Evolutionary conservation across 768 basidiomycete genomes (phyloP).

Genomic region (Lentinula detonsa): DNA sequence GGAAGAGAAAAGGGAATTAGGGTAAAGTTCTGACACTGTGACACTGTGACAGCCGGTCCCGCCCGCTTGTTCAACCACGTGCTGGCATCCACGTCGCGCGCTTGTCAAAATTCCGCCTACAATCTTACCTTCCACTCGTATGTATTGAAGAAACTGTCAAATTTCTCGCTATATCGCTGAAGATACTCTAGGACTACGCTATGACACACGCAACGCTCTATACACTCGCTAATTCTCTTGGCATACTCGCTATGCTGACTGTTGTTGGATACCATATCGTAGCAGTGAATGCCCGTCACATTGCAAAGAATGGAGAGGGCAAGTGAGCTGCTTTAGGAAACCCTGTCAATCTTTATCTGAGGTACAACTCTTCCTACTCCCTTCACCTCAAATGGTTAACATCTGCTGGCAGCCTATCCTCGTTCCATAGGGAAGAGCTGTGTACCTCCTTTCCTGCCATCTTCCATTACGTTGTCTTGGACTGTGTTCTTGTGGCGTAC

Average conservation of each 20-base stretch:
- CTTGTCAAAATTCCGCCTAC: background rate
- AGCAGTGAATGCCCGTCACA: constrained; percentile 60
- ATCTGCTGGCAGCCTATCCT: background rate
- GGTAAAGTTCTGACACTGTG: too few relatives aligned
- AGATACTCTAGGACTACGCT: constrained; percentile 34
- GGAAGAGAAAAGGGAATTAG: constrained; percentile 8
- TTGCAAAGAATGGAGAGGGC: constrained; percentile 4
- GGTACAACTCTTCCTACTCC: too few relatives aligned
- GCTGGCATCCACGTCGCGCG: background rate
- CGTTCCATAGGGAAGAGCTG: too few relatives aligned
- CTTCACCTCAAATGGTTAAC: background rate
- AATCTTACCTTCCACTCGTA: background rate
- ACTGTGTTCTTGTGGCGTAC: too few relatives aligned
- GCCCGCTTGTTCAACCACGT: background rate
- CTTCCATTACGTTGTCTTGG: too few relatives aligned
- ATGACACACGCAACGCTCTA: constrained; percentile 79
- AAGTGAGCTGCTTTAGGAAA: background rate
- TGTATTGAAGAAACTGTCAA: background rate
- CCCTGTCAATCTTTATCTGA: background rate
- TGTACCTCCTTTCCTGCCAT: too few relatives aligned
- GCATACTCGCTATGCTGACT: constrained; percentile 79
- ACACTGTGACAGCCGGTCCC: background rate
- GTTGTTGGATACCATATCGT: constrained; percentile 89
- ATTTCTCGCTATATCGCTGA: constrained; percentile 6
- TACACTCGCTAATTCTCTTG: constrained; percentile 76